phyloP scores from a whole-genome alignment of 2,329 filamentous ascomycete species.

The Fusarium floridanum region DNA sequence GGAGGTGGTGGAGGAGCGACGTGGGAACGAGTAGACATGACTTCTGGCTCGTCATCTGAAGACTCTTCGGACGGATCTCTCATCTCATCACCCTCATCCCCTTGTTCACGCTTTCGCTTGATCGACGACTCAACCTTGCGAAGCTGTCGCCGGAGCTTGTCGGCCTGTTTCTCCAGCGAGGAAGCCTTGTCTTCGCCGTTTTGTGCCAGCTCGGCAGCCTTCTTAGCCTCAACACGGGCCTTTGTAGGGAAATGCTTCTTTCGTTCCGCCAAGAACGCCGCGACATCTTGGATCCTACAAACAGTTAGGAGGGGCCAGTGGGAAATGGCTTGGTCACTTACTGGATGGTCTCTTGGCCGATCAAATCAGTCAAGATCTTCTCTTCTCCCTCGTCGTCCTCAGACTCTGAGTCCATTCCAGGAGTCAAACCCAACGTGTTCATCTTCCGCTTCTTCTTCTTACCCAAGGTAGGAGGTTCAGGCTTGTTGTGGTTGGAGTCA shows the following conservation, averaged over 20 bases:
- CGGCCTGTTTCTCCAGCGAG: constrained; percentile 69
- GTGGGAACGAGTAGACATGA: constrained; percentile 63
- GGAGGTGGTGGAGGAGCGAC: constrained; percentile 54
- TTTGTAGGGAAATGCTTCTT: constrained; percentile 85
- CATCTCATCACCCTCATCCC: constrained; percentile 76
- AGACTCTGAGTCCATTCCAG: constrained; percentile 72
- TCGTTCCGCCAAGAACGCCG: constrained; percentile 84
- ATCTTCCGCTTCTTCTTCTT: constrained; percentile 81
- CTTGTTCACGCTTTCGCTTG: constrained; percentile 76
- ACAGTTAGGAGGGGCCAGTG: constrained; percentile 21
- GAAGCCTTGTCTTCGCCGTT: constrained; percentile 72
- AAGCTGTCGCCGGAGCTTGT: constrained; percentile 73
- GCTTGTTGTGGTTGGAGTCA: constrained; percentile 48
- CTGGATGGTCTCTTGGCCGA: constrained; percentile 68
- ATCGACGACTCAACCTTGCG: constrained; percentile 78
- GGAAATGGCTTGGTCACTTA: constrained; percentile 54
- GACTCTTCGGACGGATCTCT: constrained; percentile 64
- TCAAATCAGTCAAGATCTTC: constrained; percentile 70
- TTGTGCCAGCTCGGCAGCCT: constrained; percentile 60
- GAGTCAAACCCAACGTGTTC: constrained; percentile 79
- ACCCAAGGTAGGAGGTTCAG: constrained; percentile 60
- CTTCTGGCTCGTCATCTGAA: constrained; percentile 72
- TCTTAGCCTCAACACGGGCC: constrained; percentile 74
- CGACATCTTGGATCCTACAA: constrained; percentile 74
- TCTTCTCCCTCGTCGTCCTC: constrained; percentile 80